These are phyloP conservation scores for Amylocystis lapponica DNA, from an alignment of 768 basidiomycete genomes.

Conservation along the genomic window DNA sequence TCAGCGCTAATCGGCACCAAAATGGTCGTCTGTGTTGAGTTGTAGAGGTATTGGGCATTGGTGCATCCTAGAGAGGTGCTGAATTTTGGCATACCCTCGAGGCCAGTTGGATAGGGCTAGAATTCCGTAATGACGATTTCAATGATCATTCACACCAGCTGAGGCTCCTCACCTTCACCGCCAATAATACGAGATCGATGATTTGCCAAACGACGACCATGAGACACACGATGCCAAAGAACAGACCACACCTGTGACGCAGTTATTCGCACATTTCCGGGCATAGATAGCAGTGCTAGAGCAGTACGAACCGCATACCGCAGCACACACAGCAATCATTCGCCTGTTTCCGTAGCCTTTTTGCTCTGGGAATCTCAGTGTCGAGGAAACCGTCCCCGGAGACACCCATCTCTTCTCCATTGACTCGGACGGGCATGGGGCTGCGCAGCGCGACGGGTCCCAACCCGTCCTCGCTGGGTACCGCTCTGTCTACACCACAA, in stretches of 20 bases:
- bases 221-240: conserved; percentile 44
- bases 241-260: conserved; percentile 46
- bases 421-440: conserved; percentile 13
- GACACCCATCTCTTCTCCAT: conserved; percentile 6
- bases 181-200: conserved; percentile 42
- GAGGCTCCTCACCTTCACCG: conserved; percentile 38
- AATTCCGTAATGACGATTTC: not conserved
- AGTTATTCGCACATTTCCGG: too few relatives aligned
- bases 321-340: conserved; percentile 48
- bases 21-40: conserved; percentile 28
- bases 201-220: conserved; percentile 37
- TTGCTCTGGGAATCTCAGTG: conserved; percentile 22
- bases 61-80: conserved; percentile 47
- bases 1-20: conserved; percentile 32
- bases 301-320: conserved; percentile 37
- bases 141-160: not conserved
- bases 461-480: conserved; percentile 33
- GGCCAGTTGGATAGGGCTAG: conserved; percentile 46
- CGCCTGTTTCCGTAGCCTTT: conserved; percentile 26
- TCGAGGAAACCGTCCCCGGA: too few relatives aligned
- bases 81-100: conserved; percentile 53
- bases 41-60: conserved; percentile 39
- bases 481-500: conserved; percentile 32
- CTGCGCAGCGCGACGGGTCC: conserved; percentile 21
- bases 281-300: too few relatives aligned